These are phyloP conservation scores for Kwoniella mangroviensis DNA, from an alignment of 768 basidiomycete genomes.

Conservation along the genomic window DNA sequence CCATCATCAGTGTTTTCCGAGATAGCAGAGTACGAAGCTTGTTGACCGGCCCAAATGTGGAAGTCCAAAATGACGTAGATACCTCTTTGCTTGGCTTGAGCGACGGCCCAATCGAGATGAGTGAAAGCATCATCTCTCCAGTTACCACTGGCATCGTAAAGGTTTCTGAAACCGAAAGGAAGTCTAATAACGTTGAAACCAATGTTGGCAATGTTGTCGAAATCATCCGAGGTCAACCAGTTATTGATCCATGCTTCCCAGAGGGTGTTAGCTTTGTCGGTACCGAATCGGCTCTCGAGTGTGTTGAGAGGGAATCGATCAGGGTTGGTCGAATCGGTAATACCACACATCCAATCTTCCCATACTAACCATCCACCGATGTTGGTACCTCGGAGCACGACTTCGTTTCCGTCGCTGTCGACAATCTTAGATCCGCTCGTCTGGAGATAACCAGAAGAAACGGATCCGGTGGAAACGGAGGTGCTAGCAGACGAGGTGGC, in stretches of 20 bases:
- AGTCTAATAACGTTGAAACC: conserved; percentile 50
- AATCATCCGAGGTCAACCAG: conserved; percentile 44
- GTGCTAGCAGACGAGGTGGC: conserved; percentile 28
- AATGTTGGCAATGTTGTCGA: conserved; percentile 37
- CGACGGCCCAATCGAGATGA: conserved; percentile 49
- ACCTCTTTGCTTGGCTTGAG: conserved; percentile 41
- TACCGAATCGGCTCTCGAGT: conserved; percentile 46
- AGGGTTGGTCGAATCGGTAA: conserved; percentile 44
- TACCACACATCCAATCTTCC: conserved; percentile 55
- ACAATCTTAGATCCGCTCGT: conserved; percentile 45
- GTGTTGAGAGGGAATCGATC: conserved; percentile 50
- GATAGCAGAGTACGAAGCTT: conserved; percentile 44
- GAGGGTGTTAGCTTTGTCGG: conserved; percentile 32
- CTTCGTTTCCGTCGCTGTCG: conserved; percentile 43
- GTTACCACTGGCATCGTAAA: conserved; percentile 41
- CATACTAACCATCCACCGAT: conserved; percentile 52
- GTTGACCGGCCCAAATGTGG: conserved; percentile 53
- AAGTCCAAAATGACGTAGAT: conserved; percentile 49
- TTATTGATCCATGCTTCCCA: conserved; percentile 49
- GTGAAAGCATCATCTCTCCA: conserved; percentile 41
- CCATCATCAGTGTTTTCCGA: conserved; percentile 42
- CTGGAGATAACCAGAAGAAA: conserved; percentile 43
- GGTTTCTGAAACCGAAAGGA: conserved; percentile 42
- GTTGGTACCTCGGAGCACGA: conserved; percentile 48
- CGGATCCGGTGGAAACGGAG: conserved; percentile 20